Evolutionary conservation across 129 eudicot genomes (phyloP).

Genomic region (Flaveria robusta): DNA sequence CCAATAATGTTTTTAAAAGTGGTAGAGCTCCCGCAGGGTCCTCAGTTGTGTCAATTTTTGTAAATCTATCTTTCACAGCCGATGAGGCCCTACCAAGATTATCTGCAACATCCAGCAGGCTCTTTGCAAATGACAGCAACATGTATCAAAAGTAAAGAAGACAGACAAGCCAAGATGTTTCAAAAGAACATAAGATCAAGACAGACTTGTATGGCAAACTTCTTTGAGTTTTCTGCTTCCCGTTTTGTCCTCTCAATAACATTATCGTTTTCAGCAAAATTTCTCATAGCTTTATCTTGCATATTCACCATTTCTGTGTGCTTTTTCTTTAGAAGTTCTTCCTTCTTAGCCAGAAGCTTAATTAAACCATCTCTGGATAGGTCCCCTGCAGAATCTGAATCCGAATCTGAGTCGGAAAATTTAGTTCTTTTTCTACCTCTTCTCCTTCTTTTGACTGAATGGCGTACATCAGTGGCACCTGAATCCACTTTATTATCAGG

Average conservation of each 20-base stretch:
- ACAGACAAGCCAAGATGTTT: not conserved
- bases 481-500: conserved; percentile 38
- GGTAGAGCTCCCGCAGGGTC: conserved; percentile 69
- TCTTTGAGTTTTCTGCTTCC: conserved; percentile 78
- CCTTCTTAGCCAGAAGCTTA: conserved; percentile 65
- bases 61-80: conserved; percentile 65
- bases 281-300: conserved; percentile 66
- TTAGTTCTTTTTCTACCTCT: conserved; percentile 40
- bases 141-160: conserved; percentile 13
- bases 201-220: conserved; percentile 83
- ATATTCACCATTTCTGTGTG: conserved; percentile 49
- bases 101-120: conserved; percentile 82
- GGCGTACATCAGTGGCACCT: conserved; percentile 35
- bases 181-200: not conserved
- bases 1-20: conserved; percentile 69
- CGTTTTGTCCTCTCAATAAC: conserved; percentile 69
- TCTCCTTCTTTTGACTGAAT: conserved; percentile 39
- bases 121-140: conserved; percentile 76
- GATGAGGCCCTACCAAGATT: conserved; percentile 73
- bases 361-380: conserved; percentile 68
- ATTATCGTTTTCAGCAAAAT: conserved; percentile 71
- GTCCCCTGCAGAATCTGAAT: conserved; percentile 52
- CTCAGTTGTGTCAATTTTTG: conserved; percentile 58
- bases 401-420: conserved; percentile 58
- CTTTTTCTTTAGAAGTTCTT: conserved; percentile 50